Conservation (phyloP, 2,329 filamentous ascomycete genomes). For the Aspergillus candidus region DNA sequence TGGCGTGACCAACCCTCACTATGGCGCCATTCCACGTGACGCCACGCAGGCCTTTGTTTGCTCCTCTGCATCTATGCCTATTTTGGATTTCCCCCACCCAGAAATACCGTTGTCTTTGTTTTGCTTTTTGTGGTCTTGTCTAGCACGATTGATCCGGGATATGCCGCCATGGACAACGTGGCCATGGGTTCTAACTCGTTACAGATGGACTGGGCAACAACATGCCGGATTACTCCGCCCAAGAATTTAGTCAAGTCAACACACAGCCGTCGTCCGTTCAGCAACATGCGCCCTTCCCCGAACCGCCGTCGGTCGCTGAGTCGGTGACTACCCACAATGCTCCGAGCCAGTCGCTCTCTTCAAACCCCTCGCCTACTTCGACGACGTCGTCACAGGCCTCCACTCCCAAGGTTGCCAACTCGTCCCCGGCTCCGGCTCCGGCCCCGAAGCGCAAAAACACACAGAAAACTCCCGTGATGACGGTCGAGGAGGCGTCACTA, state of each 20-base stretch:
- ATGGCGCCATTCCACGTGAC: constrained; percentile 36
- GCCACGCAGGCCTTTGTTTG: too few relatives aligned
- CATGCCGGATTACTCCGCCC: constrained; percentile 25
- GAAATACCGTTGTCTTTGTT: too few relatives aligned
- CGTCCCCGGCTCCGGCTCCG: constrained; percentile 14
- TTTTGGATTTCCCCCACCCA: too few relatives aligned
- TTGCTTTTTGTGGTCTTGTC: too few relatives aligned
- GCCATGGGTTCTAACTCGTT: constrained; percentile 3
- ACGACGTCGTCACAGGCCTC: constrained; percentile 13
- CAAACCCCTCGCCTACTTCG: constrained; percentile 12
- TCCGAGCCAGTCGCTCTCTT: constrained; percentile 11
- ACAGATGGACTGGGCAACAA: constrained; percentile 29
- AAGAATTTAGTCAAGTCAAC: constrained; percentile 24
- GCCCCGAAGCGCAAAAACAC: constrained; percentile 35
- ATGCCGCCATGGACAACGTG: too few relatives aligned
- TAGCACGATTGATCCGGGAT: too few relatives aligned
- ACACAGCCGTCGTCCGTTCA: constrained; percentile 20
- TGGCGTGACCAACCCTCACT: constrained; percentile 19
- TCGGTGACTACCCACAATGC: constrained; percentile 11
- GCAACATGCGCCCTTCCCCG: constrained; percentile 18
- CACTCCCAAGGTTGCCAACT: constrained; percentile 15
- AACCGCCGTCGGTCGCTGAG: constrained; percentile 17
- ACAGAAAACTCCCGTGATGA: constrained; percentile 35
- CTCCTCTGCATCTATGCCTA: too few relatives aligned
- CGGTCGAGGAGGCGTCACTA: constrained; percentile 64